Base-by-base conservation (phyloP, 176 grass and related monocot genomes). In the Panicum miliaceum region DNA sequence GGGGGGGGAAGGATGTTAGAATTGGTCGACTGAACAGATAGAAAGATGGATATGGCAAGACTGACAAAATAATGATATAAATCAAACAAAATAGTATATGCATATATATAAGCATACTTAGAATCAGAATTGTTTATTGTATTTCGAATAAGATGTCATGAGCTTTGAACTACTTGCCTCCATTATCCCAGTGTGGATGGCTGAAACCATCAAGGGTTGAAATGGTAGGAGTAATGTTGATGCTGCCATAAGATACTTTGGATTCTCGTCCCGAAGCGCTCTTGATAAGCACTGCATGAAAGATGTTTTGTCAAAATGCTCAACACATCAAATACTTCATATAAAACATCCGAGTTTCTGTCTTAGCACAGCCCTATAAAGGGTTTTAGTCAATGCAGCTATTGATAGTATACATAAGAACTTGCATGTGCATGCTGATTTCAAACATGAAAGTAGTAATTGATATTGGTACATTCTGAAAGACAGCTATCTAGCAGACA, bases 121-220 rank as follows among this genome's bases (percentile, higher is more conserved):
- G 16, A 56, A 71, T 18, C 1, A 51, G 15, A 54, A 26, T 46
- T 0, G 7, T 51, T 22, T 60, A 35, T 62, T 89, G n/a, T 26
- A 38, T 23, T 73, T 7, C 66, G 14, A 56, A 73, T 48, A 60
- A 22, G 16, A 81, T n/a, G 26, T 12, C 59, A 75, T 19, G 23
- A 89, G 58, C 8, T 78, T 73, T 42, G 47, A 40, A 81, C 37
- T 76, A 73, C 91, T 96, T 94, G 82, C 91, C 97, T 99, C 97
- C 93, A 99, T 90, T 84, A 96, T 92, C 50, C 93, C 97, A 66
- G 91, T 91, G 81, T 99, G 97, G 61, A 99, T 12, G 65, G 93
- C 97, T 68, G 93, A 96, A 84, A 99, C 93, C 89, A 99, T 96
- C 60, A 96, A 75, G 8, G 93, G 97, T 79, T 96, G 91, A 90